A percentile compares a stretch with the other conserved stretches of the same genome.
These are phyloP conservation scores for Verticillium nonalfalfae DNA, from an alignment of 2,329 filamentous ascomycete species.

Conservation along the genomic window DNA sequence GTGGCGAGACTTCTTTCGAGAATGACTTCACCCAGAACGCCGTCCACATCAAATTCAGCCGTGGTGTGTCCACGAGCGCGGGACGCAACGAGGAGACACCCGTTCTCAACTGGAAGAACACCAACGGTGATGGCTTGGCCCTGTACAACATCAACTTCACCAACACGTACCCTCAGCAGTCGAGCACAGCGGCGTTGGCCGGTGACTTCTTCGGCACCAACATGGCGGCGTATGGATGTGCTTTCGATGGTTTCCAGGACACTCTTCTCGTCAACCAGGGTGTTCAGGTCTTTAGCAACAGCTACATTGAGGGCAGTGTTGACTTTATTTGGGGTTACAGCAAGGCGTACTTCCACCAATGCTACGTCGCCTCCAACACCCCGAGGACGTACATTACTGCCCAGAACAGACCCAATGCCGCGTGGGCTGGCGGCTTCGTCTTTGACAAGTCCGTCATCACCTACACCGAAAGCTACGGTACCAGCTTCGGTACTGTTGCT, in stretches of 20 bases:
- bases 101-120: conserved; percentile 36
- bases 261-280: conserved; percentile 39
- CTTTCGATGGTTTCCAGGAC: conserved; percentile 40
- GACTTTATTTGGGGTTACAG: conserved; percentile 39
- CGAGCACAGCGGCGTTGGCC: conserved; percentile 17
- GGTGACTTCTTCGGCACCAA: conserved; percentile 25
- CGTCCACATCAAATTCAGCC: conserved; percentile 27
- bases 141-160: conserved; percentile 53
- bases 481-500: conserved; percentile 13
- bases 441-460: conserved; percentile 21
- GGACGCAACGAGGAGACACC: conserved; percentile 34
- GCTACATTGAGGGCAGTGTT: conserved; percentile 37
- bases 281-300: conserved; percentile 37
- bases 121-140: conserved; percentile 36
- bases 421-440: conserved; percentile 23
- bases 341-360: conserved; percentile 27
- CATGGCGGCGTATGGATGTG: conserved; percentile 33
- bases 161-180: conserved; percentile 27
- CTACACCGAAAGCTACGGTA: conserved; percentile 12
- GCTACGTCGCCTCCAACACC: conserved; percentile 28
- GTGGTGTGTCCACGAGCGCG: conserved; percentile 30
- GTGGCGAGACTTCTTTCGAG: conserved; percentile 21
- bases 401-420: conserved; percentile 19
- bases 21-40: conserved; percentile 28
- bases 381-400: conserved; percentile 23